These are phyloP conservation scores for Trypanosoma theileri DNA, from an alignment of 208 protist genomes.

Conservation along the genomic window DNA sequence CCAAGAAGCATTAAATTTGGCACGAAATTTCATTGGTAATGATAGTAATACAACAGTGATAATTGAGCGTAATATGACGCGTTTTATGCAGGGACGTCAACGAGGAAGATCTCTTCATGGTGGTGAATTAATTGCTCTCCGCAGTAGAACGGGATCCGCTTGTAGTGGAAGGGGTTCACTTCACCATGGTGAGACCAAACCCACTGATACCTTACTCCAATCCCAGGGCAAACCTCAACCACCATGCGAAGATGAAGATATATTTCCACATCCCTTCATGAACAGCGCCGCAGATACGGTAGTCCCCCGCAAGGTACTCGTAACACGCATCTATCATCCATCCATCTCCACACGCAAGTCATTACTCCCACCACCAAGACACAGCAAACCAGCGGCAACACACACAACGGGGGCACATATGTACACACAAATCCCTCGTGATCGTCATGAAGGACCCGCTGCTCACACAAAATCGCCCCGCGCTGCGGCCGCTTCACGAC, in stretches of 20 bases:
- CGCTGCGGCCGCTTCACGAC: neutral
- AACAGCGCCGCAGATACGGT: constrained; percentile 13
- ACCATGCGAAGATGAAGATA: constrained; percentile 34
- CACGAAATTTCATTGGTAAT: constrained; percentile 43
- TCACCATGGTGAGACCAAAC: neutral
- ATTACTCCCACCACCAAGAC: neutral
- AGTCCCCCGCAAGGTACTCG: constrained; percentile 1
- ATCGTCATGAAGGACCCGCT: neutral
- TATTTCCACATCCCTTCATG: constrained; percentile 81
- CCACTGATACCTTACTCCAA: neutral
- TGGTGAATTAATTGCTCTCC: neutral
- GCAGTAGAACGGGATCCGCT: neutral
- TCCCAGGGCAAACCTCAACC: neutral
- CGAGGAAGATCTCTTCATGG: neutral
- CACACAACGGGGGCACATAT: neutral
- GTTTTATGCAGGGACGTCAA: constrained; percentile 40
- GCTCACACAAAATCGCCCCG: neutral
- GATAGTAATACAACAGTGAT: constrained; percentile 56
- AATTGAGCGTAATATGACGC: constrained; percentile 74
- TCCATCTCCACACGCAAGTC: neutral
- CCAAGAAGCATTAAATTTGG: constrained; percentile 49
- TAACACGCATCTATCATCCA: constrained; percentile 12
- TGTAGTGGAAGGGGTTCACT: too few species aligned
- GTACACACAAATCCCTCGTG: neutral
- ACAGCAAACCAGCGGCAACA: neutral